phyloP scores from a whole-genome alignment of 2,329 filamentous ascomycete genomes.

The Trichoderma lentiforme region DNA sequence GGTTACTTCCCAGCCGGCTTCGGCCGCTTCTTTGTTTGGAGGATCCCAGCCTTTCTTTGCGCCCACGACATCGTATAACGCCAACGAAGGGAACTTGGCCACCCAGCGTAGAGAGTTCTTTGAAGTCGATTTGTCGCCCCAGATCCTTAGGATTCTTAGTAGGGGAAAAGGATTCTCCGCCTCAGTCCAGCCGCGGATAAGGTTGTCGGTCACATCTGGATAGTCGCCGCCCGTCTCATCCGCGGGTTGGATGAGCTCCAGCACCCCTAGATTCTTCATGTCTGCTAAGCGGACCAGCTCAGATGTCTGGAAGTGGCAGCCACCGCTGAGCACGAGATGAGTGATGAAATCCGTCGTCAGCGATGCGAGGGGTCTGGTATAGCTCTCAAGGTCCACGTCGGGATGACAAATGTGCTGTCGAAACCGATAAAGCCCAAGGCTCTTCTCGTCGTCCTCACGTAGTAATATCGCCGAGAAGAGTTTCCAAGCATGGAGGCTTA shows the following conservation, averaged over 20 bases:
- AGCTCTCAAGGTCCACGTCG: constrained; percentile 32
- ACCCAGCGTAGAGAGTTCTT: constrained; percentile 40
- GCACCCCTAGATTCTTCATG: constrained; percentile 46
- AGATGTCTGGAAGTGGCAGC: constrained; percentile 33
- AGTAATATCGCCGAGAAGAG: constrained; percentile 36
- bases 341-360: constrained; percentile 38
- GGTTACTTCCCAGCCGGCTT: constrained; percentile 36
- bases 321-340: constrained; percentile 39
- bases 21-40: constrained; percentile 23
- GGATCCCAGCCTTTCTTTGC: constrained; percentile 36
- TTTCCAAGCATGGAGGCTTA: constrained; percentile 41
- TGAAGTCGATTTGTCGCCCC: constrained; percentile 41
- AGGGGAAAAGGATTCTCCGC: constrained; percentile 42
- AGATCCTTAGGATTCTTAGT: constrained; percentile 46
- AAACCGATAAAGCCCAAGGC: constrained; percentile 38
- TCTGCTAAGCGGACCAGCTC: constrained; percentile 42
- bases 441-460: constrained; percentile 33
- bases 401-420: constrained; percentile 40
- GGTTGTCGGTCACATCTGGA: constrained; percentile 42
- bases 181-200: constrained; percentile 46
- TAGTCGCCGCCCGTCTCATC: constrained; percentile 30
- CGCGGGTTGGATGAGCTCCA: constrained; percentile 44
- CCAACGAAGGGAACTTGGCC: constrained; percentile 42
- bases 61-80: constrained; percentile 43
- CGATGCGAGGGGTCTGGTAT: constrained; percentile 38